Conservation (phyloP, 495 filamentous ascomycete species). For the Annulohypoxylon nitens region DNA sequence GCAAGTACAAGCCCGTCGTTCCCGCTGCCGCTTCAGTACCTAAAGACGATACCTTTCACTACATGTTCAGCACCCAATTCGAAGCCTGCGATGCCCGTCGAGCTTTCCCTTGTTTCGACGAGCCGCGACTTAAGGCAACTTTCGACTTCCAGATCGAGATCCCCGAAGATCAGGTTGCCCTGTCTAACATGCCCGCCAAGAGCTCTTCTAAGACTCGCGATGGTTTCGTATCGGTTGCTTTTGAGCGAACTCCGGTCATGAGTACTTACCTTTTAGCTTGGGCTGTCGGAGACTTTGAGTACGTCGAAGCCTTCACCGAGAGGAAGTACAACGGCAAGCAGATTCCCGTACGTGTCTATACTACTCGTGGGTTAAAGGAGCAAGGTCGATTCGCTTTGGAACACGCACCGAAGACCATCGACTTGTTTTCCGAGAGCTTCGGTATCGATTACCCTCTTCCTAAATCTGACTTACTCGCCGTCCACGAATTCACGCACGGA, state of each 20-base stretch:
- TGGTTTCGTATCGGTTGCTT: conserved; percentile 82
- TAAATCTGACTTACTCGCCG: conserved; percentile 93
- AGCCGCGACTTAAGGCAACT: conserved; percentile 95
- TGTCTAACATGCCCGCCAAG: conserved; percentile 95
- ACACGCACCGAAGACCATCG: conserved; percentile 88
- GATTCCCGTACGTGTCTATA: conserved; percentile 95
- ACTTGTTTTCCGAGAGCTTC: conserved; percentile 96
- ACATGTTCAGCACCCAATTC: conserved; percentile 98
- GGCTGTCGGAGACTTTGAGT: conserved; percentile 97
- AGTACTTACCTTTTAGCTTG: conserved; percentile 97
- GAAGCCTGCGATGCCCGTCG: conserved; percentile 94
- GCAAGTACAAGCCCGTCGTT: conserved; percentile 87
- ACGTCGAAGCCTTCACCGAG: conserved; percentile 89
- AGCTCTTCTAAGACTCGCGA: conserved; percentile 68
- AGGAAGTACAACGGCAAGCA: conserved; percentile 89
- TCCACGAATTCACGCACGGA: conserved; percentile 85
- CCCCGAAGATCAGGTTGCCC: conserved; percentile 84
- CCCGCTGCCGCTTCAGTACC: conserved; percentile 77
- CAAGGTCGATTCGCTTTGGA: conserved; percentile 89
- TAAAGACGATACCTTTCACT: conserved; percentile 81
- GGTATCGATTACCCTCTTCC: conserved; percentile 95
- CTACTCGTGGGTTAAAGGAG: conserved; percentile 88
- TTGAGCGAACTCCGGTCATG: conserved; percentile 91
- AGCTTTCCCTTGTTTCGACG: conserved; percentile 97
- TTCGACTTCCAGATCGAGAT: conserved; percentile 94